Percentiles rank a stretch among this genome's conserved stretches.
Conservation (phyloP, 2,329 filamentous ascomycete species). For the Penicillium sclerotigenum region DNA sequence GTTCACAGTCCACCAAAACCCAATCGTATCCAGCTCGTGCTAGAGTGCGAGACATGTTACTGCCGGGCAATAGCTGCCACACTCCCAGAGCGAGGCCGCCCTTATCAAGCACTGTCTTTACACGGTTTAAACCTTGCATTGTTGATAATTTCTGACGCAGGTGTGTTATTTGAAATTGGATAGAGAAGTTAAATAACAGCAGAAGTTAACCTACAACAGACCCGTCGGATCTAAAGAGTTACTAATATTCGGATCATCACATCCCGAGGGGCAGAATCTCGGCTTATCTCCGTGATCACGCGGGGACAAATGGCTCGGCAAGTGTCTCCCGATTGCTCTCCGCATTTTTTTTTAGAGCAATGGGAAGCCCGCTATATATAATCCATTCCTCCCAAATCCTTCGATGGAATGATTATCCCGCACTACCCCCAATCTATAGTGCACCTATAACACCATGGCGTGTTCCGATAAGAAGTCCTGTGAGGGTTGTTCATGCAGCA, state of each 20-base stretch:
- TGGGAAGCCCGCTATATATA: conserved; percentile 8
- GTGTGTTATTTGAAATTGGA: not conserved
- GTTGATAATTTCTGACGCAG: not conserved
- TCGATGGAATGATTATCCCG: conserved; percentile 4
- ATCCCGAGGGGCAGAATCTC: conserved; percentile 10
- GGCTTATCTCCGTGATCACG: conserved; percentile 2
- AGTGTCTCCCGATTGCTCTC: not conserved
- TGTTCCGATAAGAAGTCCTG: conserved; percentile 26
- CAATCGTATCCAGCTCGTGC: not conserved
- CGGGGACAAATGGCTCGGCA: conserved; percentile 4
- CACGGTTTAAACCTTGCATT: not conserved
- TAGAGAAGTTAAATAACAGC: not conserved
- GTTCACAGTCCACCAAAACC: not conserved
- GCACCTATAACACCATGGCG: conserved; percentile 9
- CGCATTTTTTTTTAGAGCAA: not conserved
- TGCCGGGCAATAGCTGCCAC: not conserved
- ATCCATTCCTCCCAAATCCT: not conserved
- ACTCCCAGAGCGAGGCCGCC: not conserved
- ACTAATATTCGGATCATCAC: conserved; percentile 6
- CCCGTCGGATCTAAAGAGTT: too few species aligned
- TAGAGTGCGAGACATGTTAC: not conserved
- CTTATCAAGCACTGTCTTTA: not conserved
- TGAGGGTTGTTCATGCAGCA: conserved; percentile 35
- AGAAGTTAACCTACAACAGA: not conserved
- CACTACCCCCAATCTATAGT: not conserved